Evolutionary conservation across 352 stramenopile genomes (phyloP).

Genomic region (Blastocystis sp.): DNA sequence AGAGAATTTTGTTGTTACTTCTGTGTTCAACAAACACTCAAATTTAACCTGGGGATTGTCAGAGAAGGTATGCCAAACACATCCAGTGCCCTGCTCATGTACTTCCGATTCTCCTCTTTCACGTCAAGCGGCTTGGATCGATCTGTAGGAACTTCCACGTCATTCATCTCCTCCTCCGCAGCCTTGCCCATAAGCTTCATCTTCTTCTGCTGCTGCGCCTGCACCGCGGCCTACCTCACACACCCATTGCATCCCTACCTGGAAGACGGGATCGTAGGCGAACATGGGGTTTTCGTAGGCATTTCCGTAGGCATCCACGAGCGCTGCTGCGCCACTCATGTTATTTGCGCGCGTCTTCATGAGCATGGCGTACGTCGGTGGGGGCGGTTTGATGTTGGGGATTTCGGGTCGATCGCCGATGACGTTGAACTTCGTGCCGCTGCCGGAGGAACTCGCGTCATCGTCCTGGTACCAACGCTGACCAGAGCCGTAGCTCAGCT

Average conservation of each 20-base stretch:
- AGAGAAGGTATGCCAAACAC: conserved; percentile 49
- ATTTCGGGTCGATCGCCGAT: conserved; percentile 32
- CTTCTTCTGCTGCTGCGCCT: conserved; percentile 29
- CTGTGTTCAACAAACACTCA: neutral
- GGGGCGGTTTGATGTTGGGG: conserved; percentile 47
- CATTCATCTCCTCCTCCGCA: conserved; percentile 9
- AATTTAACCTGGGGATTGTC: neutral
- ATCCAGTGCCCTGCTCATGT: neutral
- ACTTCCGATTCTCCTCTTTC: conserved; percentile 30
- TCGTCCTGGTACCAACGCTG: neutral
- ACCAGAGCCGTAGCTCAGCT: conserved; percentile 23
- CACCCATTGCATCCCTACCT: neutral
- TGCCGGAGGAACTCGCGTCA: neutral
- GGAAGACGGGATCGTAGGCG: conserved; percentile 28
- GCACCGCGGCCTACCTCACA: neutral
- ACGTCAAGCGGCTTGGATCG: conserved; percentile 5
- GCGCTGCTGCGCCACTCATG: neutral
- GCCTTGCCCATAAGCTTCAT: neutral
- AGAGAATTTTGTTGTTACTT: neutral
- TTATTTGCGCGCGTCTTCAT: conserved; percentile 36
- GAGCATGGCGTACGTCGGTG: conserved; percentile 42
- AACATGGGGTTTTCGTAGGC: conserved; percentile 57
- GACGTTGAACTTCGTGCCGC: neutral
- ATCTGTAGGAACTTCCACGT: conserved; percentile 25
- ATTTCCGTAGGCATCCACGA: conserved; percentile 51